phyloP scores from a whole-genome alignment of 306 rosid genomes.

The Notholithocarpus densiflorus region DNA sequence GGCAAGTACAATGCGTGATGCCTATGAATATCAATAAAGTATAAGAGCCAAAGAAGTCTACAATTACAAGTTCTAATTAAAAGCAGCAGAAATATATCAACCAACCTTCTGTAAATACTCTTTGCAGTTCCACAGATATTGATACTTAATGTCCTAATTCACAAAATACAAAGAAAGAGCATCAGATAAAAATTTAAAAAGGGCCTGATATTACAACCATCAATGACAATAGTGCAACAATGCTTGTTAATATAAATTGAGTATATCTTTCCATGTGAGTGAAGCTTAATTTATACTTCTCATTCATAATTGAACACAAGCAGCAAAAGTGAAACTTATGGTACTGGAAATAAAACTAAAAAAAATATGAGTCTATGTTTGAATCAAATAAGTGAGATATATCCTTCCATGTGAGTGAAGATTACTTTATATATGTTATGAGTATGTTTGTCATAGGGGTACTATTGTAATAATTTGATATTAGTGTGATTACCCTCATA shows the following conservation, averaged over 20 bases:
- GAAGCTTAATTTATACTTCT: background rate
- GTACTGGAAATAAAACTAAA: background rate
- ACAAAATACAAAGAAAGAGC: slow-evolving; percentile 49
- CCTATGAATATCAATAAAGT: slow-evolving; percentile 44
- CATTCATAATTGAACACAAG: background rate
- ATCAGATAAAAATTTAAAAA: slow-evolving; percentile 37
- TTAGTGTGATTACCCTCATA: too few species aligned
- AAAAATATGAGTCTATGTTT: background rate
- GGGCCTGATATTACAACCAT: slow-evolving; percentile 5
- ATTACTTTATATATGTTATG: too few species aligned
- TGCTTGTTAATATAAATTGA: background rate
- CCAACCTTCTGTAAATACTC: slow-evolving; percentile 67
- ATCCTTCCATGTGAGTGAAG: background rate
- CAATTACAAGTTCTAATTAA: slow-evolving; percentile 8
- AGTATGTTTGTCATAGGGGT: too few species aligned
- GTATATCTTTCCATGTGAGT: background rate
- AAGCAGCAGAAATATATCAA: slow-evolving; percentile 9
- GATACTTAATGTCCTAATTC: slow-evolving; percentile 92
- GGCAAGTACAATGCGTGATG: slow-evolving; percentile 85
- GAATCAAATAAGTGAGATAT: background rate
- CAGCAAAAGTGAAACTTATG: background rate
- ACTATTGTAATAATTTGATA: too few species aligned
- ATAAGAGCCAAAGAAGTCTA: slow-evolving; percentile 9
- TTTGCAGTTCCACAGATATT: slow-evolving; percentile 94
- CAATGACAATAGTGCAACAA: background rate